Base-by-base conservation (phyloP, 1,139 yeast species). In the Saccharomyces hybrid region DNA sequence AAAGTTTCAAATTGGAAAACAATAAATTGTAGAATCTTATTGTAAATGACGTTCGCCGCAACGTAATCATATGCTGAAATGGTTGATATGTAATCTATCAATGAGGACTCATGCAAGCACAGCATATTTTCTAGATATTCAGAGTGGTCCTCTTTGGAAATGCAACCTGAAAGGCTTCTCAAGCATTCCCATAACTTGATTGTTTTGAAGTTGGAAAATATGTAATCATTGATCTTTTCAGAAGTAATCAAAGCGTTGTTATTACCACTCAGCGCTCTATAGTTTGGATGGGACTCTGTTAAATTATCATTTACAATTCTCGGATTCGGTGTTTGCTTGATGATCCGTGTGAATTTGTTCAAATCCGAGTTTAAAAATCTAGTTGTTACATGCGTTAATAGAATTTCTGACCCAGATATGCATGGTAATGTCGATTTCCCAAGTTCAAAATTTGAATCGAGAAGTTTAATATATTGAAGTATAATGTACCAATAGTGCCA, bases 401-500 rank as follows among this genome's bases (percentile, higher is more conserved):
- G 52, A 16, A 65, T 54, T 11, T 48, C 27, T 6, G 60, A 53
- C 0, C 68, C 69, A 0, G 68, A 64, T 19, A 65, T 52, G 27
- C 12, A 38, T 38, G 44, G 11, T 48, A 29, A 47, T 53, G 52
- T 27, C 53, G 26, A 14, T 55, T 53, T 24, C 32, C 28, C 5
- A 32, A n/a, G 32, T 11, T 7, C 32, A 32, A 51, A 3, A 50
- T 54, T 42, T 12, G 16, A 29, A n/a, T 56, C 54, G 3, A 49
- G 29, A 47, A 54, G 44, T 19, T 51, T 12, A 48, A 49, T n/a
- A 55, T 50, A 57, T 11, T 56, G 53, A 31, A 63, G 42, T 24
- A 60, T 54, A 16, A 67, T 66, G 50, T 57, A 58, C 71, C 71
- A 68, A 55, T 65, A 67, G 54, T 69, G 69, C 66, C 67, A 69